Percentiles rank a stretch among this genome's conserved stretches.
Conservation (phyloP, 257 asterid genomes). For the Paulownia fortunei region DNA sequence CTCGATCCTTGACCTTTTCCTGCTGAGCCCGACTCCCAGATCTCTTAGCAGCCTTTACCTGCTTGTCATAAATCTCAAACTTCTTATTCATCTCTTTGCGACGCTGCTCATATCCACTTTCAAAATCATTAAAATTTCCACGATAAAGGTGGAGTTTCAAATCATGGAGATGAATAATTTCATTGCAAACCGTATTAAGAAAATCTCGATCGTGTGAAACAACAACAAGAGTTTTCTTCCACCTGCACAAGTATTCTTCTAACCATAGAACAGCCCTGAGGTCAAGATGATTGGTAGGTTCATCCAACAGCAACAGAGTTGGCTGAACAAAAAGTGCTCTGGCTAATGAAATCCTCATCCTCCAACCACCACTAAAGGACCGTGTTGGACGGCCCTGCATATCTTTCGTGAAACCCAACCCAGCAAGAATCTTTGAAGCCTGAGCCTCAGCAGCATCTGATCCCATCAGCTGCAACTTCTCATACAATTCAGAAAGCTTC, state of each 20-base stretch:
- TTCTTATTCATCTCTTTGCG: slow-evolving; percentile 61
- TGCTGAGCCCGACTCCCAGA: slow-evolving; percentile 60
- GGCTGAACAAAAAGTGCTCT: slow-evolving; percentile 71
- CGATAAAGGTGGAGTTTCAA: slow-evolving; percentile 58
- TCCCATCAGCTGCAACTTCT: slow-evolving; percentile 60
- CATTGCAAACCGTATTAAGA: slow-evolving; percentile 58
- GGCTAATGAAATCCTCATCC: slow-evolving; percentile 71
- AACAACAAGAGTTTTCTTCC: slow-evolving; percentile 73
- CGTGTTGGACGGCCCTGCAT: slow-evolving; percentile 60
- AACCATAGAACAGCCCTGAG: slow-evolving; percentile 70
- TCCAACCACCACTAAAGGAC: slow-evolving; percentile 76
- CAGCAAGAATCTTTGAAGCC: slow-evolving; percentile 71
- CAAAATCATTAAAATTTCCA: slow-evolving; percentile 59
- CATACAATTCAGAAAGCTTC: slow-evolving; percentile 58
- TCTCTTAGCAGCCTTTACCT: slow-evolving; percentile 57
- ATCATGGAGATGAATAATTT: slow-evolving; percentile 63
- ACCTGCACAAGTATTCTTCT: slow-evolving; percentile 62
- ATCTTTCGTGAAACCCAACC: slow-evolving; percentile 61
- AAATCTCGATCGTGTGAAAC: slow-evolving; percentile 71
- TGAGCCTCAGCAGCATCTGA: slow-evolving; percentile 75
- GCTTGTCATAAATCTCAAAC: slow-evolving; percentile 54
- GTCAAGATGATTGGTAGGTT: slow-evolving; percentile 71
- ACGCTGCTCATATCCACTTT: slow-evolving; percentile 59
- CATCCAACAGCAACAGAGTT: slow-evolving; percentile 59
- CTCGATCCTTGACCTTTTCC: slow-evolving; percentile 61